Evolutionary conservation across 2,329 filamentous ascomycete genomes (phyloP), one percentile per base, ranked within the genome.

Genomic region (Hypoxylon sp.): DNA sequence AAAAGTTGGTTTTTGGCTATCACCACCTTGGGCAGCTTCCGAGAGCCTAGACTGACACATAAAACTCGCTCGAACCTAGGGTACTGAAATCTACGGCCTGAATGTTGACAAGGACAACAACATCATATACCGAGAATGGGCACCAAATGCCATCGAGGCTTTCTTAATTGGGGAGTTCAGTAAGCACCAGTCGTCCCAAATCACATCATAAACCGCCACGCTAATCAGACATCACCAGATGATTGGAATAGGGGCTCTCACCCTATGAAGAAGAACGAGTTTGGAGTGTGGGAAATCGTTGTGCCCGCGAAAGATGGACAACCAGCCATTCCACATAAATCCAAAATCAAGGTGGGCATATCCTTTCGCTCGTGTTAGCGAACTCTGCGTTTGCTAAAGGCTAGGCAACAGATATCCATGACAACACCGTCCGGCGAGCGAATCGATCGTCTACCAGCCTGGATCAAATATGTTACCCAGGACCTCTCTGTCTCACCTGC

Each of bases 401-500:
- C 1, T 33, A 4, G 17, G 48, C 24, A 22, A 17, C 73, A 97
- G 94, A 93, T 97, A 71, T 93, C 94, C 8, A 87, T 99, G 80
- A 89, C 92, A 54, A 87, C 93, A 9, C 93, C 93, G 11, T 90
- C 85, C 39, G 93, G 94, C 66, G 91, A 96, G 78, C 88, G 91
- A 73, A 89, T 95, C 74, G 95, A 98, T 82, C 90, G 95, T 73
- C 84, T 99, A 58, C 96, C 96, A 26, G 93, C 94, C 29, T 99
- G 96, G 96, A 98, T 98, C 84, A 97, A 91, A 79, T 94, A 97
- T 76, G 96, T 98, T 58, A 98, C 95, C 0, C 96, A 99, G 81
- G 94, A 99, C 73, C 86, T 98, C 50, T 87, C 84, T 10, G 90
- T 98, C 24, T 98, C 95, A 9, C 94, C 95, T 5, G 91, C 93